Evolutionary conservation across 2,329 filamentous ascomycete species (phyloP).

Genomic region (Penicillium concentricum): DNA sequence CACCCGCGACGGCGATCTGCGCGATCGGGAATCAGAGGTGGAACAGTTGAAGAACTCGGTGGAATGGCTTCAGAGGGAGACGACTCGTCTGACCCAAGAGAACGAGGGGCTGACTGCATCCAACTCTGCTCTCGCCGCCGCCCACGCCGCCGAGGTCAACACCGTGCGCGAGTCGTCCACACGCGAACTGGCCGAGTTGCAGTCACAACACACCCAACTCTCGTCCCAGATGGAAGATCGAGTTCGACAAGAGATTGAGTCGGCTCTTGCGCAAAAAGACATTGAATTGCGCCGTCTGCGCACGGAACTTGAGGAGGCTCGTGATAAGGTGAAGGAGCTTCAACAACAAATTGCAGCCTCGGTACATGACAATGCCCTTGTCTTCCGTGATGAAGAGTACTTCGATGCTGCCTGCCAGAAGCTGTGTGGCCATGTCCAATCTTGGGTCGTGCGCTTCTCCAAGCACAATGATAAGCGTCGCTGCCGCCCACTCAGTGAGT

Average conservation of each 20-base stretch:
- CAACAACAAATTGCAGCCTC: constrained; percentile 60
- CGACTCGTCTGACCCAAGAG: constrained; percentile 74
- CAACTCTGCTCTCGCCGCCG: constrained; percentile 71
- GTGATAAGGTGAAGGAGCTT: constrained; percentile 59
- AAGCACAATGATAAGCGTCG: constrained; percentile 93
- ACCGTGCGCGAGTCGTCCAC: constrained; percentile 62
- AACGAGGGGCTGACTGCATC: constrained; percentile 77
- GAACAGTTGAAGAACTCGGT: constrained; percentile 76
- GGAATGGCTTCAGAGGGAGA: constrained; percentile 77
- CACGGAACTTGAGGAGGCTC: constrained; percentile 71
- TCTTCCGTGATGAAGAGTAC: constrained; percentile 84
- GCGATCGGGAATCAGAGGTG: constrained; percentile 84
- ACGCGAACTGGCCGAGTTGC: constrained; percentile 68
- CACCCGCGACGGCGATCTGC: constrained; percentile 67
- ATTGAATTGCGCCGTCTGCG: constrained; percentile 76
- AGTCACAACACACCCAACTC: constrained; percentile 61
- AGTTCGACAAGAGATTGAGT: constrained; percentile 60
- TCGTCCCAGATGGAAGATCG: constrained; percentile 63
- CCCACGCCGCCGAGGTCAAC: constrained; percentile 70
- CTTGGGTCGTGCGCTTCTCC: constrained; percentile 97
- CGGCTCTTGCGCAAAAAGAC: constrained; percentile 76
- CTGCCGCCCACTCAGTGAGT: constrained; percentile 77
- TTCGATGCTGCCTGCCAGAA: constrained; percentile 93
- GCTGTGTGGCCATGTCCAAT: constrained; percentile 91
- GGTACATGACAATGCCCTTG: constrained; percentile 71